A percentile compares a stretch with the other conserved stretches of the same genome.
Evolutionary conservation across 2,329 filamentous ascomycete species (phyloP).

Genomic region (Ophiostoma sp.): DNA sequence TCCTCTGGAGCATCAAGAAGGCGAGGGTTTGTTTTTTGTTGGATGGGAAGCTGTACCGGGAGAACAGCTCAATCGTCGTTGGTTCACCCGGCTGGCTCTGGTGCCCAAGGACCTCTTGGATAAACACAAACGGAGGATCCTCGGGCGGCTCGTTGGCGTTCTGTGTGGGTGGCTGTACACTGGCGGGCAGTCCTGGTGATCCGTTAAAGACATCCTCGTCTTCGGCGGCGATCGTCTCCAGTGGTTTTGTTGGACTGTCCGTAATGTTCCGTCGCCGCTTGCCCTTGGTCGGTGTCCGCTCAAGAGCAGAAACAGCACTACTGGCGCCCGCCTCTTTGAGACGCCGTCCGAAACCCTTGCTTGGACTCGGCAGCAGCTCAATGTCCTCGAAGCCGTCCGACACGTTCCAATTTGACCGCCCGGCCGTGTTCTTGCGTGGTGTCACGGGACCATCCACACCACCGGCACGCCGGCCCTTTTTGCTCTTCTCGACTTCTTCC

Average conservation of each 20-base stretch:
- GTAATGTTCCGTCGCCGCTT: conserved; percentile 69
- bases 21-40: conserved; percentile 64
- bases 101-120: conserved; percentile 67
- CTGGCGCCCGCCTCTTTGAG: conserved; percentile 43
- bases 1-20: conserved; percentile 64
- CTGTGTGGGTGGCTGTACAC: neutral
- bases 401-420: conserved; percentile 56
- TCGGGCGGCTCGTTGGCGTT: conserved; percentile 19
- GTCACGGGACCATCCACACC: conserved; percentile 42
- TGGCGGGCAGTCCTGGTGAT: neutral
- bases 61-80: conserved; percentile 67
- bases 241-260: conserved; percentile 65
- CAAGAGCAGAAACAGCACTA: conserved; percentile 47
- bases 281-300: conserved; percentile 63
- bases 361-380: conserved; percentile 56
- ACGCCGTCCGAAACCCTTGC: conserved; percentile 48
- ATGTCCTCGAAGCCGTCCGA: conserved; percentile 77
- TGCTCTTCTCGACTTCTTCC: conserved; percentile 55
- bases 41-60: conserved; percentile 65
- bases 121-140: conserved; percentile 48
- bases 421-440: conserved; percentile 54
- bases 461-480: conserved; percentile 36
- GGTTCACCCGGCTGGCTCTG: conserved; percentile 55
- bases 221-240: conserved; percentile 49
- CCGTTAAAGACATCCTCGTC: conserved; percentile 4